A percentile compares a stretch with the other conserved stretches of the same genome.
phyloP scores from a whole-genome alignment of 768 basidiomycete genomes.

The Trametes cingulata region DNA sequence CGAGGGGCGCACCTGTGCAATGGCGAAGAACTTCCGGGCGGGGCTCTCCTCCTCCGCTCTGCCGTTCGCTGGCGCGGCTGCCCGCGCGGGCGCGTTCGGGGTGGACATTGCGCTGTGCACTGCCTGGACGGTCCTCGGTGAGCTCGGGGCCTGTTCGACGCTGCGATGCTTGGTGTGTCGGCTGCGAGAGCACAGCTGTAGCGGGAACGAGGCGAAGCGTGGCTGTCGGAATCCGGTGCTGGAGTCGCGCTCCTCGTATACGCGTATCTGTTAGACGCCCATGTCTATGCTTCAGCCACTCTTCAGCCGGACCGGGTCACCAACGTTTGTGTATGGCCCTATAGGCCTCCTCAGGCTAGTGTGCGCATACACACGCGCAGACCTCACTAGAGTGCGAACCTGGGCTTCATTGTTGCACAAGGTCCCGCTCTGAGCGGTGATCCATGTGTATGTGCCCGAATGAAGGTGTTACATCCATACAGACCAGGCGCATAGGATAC shows the following conservation, averaged over 20 bases:
- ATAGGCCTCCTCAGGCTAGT: no score
- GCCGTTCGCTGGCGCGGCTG: constrained; percentile 23
- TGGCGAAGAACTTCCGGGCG: constrained; percentile 37
- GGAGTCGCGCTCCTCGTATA: neutral
- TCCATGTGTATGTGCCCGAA: no score
- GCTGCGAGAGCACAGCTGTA: neutral
- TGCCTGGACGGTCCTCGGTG: constrained; percentile 3
- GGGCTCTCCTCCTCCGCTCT: constrained; percentile 37
- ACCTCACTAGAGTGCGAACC: no score
- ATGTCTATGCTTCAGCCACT: neutral
- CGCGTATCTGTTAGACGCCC: neutral
- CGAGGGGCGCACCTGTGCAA: constrained; percentile 44
- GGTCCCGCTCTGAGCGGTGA: no score
- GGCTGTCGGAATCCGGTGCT: neutral
- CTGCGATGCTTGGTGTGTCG: neutral
- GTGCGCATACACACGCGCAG: no score
- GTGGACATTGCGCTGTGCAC: constrained; percentile 22
- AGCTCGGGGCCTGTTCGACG: neutral
- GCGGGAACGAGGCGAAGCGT: neutral
- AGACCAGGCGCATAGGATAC: no score
- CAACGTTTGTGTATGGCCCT: no score
- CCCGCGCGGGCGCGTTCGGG: constrained; percentile 24
- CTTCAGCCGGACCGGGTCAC: no score
- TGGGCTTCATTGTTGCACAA: no score
- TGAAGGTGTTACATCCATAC: no score